Evolutionary conservation across 2,329 filamentous ascomycete genomes (phyloP).

Genomic region (Monosporascus sp.): DNA sequence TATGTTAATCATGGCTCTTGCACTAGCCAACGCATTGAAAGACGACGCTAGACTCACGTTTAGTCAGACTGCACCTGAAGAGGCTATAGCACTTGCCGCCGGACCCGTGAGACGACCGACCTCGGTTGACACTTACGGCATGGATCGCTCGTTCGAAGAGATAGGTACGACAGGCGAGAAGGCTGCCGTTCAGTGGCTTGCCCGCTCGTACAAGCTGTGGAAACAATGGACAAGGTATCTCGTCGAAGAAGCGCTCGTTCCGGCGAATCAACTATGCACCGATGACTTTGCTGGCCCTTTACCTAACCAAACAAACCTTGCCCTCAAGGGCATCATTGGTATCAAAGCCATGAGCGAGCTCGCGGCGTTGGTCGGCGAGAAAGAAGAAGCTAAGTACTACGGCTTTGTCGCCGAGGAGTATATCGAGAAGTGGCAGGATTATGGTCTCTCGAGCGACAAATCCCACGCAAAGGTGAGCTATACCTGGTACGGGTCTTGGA

Average conservation of each 20-base stretch:
- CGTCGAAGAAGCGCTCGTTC: constrained; percentile 63
- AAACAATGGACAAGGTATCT: constrained; percentile 73
- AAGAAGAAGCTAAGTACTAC: constrained; percentile 56
- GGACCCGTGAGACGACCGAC: constrained; percentile 9
- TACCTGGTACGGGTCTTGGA: constrained; percentile 78
- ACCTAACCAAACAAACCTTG: constrained; percentile 69
- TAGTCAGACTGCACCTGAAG: constrained; percentile 38
- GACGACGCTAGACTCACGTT: constrained; percentile 58
- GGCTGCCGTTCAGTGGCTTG: constrained; percentile 35
- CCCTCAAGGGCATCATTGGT: constrained; percentile 71
- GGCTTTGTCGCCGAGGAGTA: constrained; percentile 60
- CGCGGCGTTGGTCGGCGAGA: constrained; percentile 53
- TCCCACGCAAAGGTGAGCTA: constrained; percentile 75
- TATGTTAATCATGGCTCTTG: constrained; percentile 74
- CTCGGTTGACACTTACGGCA: constrained; percentile 32
- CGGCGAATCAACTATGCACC: constrained; percentile 68
- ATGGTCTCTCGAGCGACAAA: constrained; percentile 64
- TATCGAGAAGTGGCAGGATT: constrained; percentile 66
- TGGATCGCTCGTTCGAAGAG: constrained; percentile 59
- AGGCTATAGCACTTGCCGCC: constrained; percentile 8
- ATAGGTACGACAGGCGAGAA: constrained; percentile 38
- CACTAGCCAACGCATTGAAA: constrained; percentile 68
- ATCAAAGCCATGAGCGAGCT: constrained; percentile 74
- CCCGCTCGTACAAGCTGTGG: constrained; percentile 62
- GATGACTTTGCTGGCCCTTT: constrained; percentile 77